A percentile compares a stretch with the other conserved stretches of the same genome.
Conservation (phyloP, 345 rosid genomes). For the Syzygium aqueum region DNA sequence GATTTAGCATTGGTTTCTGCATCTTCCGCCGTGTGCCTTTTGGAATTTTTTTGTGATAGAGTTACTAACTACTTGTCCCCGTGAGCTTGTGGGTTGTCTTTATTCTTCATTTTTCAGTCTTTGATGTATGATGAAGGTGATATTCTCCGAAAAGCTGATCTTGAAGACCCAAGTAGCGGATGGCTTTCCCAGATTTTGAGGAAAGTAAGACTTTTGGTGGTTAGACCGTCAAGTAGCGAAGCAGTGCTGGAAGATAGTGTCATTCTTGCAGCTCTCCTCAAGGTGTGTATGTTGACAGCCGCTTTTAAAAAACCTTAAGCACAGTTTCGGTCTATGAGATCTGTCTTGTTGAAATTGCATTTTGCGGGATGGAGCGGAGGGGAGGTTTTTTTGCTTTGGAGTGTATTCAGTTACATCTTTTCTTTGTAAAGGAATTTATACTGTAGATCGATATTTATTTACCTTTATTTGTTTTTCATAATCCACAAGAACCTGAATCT, state of each 20-base stretch:
- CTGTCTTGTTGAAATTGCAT: neutral
- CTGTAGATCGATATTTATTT: neutral
- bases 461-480: neutral
- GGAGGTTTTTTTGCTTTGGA: neutral
- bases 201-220: constrained; percentile 42
- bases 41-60: neutral
- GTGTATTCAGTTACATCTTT: neutral
- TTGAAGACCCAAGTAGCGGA: constrained; percentile 44
- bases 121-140: constrained; percentile 85
- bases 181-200: constrained; percentile 42
- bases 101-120: constrained; percentile 27
- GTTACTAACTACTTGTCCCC: neutral
- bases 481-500: neutral
- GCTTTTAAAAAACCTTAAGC: neutral
- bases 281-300: constrained; percentile 25
- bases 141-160: constrained; percentile 31
- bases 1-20: neutral
- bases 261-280: constrained; percentile 37
- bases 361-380: neutral
- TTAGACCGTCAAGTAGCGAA: constrained; percentile 28
- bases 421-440: neutral
- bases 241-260: constrained; percentile 33
- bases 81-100: neutral
- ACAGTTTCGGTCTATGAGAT: neutral
- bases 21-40: neutral